Evolutionary conservation across 2,329 filamentous ascomycete genomes (phyloP).

Genomic region (Aspergillus tamarii): DNA sequence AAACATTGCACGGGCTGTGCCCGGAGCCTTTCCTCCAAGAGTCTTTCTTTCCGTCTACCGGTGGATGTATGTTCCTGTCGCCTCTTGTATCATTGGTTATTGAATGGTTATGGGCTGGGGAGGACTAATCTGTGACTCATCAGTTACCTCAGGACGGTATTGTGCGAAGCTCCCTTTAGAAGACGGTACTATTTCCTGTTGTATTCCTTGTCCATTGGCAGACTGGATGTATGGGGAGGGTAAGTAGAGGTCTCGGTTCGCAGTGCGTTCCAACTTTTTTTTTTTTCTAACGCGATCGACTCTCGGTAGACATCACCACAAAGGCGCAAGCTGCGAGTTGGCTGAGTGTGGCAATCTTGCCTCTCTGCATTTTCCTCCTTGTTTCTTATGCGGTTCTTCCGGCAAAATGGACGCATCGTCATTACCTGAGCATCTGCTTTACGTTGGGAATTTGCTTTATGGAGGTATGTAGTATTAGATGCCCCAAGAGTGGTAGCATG

Average conservation of each 20-base stretch:
- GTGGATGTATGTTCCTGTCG: constrained; percentile 66
- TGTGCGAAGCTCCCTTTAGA: constrained; percentile 54
- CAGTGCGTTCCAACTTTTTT: background rate
- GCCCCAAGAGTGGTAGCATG: background rate
- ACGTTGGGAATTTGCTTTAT: constrained; percentile 75
- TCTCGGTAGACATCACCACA: constrained; percentile 50
- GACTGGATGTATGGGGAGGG: constrained; percentile 71
- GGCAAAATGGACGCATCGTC: constrained; percentile 84
- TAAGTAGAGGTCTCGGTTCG: constrained; percentile 31
- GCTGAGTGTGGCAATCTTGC: constrained; percentile 74
- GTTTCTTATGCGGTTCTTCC: constrained; percentile 79
- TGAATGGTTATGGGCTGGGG: constrained; percentile 10
- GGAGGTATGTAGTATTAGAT: constrained; percentile 61
- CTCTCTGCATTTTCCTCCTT: constrained; percentile 75
- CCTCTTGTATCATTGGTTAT: constrained; percentile 3
- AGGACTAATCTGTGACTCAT: background rate
- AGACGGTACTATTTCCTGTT: constrained; percentile 65
- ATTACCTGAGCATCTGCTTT: constrained; percentile 90
- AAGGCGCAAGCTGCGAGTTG: constrained; percentile 75
- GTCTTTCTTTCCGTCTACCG: constrained; percentile 59
- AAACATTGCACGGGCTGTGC: constrained; percentile 55
- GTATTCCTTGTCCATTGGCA: constrained; percentile 85
- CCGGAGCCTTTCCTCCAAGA: constrained; percentile 71
- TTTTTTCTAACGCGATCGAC: background rate
- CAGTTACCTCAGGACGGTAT: constrained; percentile 65